Conservation (phyloP, 139 green algal genomes). For the Chlorella vulgaris region DNA sequence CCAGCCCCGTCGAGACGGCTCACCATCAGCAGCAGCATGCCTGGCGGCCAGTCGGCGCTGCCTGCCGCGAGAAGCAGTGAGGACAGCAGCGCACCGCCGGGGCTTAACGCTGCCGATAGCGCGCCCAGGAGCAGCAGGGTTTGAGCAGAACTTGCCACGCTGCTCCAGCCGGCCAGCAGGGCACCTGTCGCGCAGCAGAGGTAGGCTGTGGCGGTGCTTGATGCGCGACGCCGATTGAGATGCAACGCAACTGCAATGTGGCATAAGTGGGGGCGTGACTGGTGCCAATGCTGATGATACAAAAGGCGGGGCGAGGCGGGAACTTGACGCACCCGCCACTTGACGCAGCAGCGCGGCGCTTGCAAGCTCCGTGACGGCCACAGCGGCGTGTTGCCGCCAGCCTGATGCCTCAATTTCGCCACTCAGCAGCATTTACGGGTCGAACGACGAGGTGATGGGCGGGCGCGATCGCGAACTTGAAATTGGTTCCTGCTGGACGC, state of each 20-base stretch:
- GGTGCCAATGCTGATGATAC: too few relatives aligned
- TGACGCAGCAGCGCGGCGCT: too few relatives aligned
- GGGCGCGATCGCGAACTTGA: too few relatives aligned
- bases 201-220: neutral
- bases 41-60: neutral
- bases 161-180: neutral
- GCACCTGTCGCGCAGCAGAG: neutral
- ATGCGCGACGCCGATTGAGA: neutral
- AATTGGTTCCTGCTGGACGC: too few relatives aligned
- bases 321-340: too few relatives aligned
- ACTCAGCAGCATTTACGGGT: too few relatives aligned
- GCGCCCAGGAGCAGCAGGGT: slow-evolving; percentile 4
- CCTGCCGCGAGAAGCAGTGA: neutral
- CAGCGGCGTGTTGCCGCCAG: too few relatives aligned
- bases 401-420: too few relatives aligned
- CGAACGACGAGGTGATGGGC: too few relatives aligned
- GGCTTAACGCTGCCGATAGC: neutral
- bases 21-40: slow-evolving; percentile 6
- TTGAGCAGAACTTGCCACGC: neutral
- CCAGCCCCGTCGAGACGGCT: too few relatives aligned
- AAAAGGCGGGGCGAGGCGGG: too few relatives aligned
- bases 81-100: neutral
- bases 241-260: neutral
- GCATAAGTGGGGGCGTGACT: neutral
- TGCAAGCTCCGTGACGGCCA: too few relatives aligned